These are phyloP conservation scores for Globisporangium iwayamae DNA, from an alignment of 352 stramenopile species.

Conservation along the genomic window DNA sequence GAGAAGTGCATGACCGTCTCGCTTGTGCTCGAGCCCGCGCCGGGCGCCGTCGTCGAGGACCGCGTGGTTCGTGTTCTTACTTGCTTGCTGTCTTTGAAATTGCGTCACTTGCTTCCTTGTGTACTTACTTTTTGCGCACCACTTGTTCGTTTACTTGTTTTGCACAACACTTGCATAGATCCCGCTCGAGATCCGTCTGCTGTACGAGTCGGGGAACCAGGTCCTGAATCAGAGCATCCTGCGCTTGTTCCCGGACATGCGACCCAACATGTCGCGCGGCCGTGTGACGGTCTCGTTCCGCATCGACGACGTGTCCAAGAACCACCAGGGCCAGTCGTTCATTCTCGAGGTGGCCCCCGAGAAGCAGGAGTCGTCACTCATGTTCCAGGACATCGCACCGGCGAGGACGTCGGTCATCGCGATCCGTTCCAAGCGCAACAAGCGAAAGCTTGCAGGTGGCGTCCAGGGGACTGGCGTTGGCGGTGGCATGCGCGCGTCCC, in stretches of 20 bases:
- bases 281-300: constrained; percentile 89
- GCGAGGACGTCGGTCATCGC: constrained; percentile 86
- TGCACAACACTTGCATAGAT: constrained; percentile 14
- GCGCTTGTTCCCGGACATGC: constrained; percentile 80
- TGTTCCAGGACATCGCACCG: constrained; percentile 90
- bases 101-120: neutral
- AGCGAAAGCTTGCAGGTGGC: constrained; percentile 62
- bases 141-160: neutral
- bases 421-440: constrained; percentile 95
- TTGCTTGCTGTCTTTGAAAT: neutral
- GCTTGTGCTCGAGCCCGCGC: constrained; percentile 73
- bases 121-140: too few species aligned
- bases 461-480: constrained; percentile 9
- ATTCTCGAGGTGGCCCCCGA: constrained; percentile 88
- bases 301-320: constrained; percentile 97
- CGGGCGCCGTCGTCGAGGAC: constrained; percentile 62
- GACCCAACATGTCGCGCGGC: constrained; percentile 84
- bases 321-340: constrained; percentile 96
- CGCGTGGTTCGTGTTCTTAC: constrained; percentile 45
- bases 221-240: constrained; percentile 92
- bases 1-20: constrained; percentile 94
- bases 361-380: constrained; percentile 70
- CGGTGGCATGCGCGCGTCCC: constrained; percentile 27
- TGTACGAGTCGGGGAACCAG: constrained; percentile 83
- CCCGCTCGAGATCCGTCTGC: constrained; percentile 59